Percentiles rank a stretch among this genome's conserved stretches.
Conservation (phyloP, 306 rosid genomes). For the Potentilla sterilis region DNA sequence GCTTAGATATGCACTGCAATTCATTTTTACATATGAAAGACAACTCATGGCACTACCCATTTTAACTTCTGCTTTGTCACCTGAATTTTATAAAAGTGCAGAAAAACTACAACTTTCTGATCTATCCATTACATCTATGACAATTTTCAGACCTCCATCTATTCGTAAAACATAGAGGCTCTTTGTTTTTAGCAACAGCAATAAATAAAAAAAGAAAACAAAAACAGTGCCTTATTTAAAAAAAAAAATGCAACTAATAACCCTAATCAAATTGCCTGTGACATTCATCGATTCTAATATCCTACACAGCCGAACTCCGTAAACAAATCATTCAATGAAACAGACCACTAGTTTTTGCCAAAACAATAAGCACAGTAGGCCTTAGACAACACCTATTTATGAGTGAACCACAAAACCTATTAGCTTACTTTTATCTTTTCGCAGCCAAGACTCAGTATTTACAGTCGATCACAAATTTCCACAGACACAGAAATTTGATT, state of each 20-base stretch:
- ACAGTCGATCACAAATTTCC: not conserved
- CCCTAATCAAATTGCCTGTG: not conserved
- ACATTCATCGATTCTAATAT: not conserved
- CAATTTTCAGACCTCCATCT: not conserved
- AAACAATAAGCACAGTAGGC: not conserved
- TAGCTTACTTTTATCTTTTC: not conserved
- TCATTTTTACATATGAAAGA: not conserved
- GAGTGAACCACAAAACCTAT: not conserved
- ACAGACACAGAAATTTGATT: not conserved
- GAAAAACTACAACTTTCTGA: not conserved
- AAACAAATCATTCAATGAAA: not conserved
- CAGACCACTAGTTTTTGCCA: not conserved
- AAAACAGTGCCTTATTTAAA: too few species aligned
- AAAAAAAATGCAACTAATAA: too few species aligned
- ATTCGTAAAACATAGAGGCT: too few species aligned
- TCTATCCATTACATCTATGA: not conserved
- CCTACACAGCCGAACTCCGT: not conserved
- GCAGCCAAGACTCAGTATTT: not conserved
- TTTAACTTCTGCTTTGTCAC: not conserved
- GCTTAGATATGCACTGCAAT: not conserved
- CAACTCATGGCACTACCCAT: not conserved
- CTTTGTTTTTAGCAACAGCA: too few species aligned
- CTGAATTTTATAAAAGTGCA: not conserved
- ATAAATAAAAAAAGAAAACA: too few species aligned
- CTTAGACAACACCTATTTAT: not conserved